Evolutionary conservation across 345 rosid genomes (phyloP).

Genomic region (Odontarrhena argentea): DNA sequence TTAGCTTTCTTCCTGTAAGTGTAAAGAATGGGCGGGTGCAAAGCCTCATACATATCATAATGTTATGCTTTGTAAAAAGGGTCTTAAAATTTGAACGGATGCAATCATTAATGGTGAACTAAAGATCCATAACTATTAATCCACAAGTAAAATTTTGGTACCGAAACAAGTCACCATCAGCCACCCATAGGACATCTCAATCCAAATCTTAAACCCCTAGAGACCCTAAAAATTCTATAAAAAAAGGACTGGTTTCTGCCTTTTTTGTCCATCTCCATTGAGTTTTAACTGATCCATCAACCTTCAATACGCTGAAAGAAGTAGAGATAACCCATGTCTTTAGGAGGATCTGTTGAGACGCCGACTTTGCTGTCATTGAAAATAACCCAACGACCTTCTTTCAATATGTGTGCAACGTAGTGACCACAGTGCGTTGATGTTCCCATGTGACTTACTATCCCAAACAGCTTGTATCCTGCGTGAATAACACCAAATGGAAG

Average conservation of each 20-base stretch:
- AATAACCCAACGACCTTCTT: constrained; percentile 89
- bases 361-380: constrained; percentile 95
- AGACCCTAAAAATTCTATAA: constrained; percentile 19
- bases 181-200: constrained; percentile 20
- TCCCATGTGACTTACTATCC: constrained; percentile 94
- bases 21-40: no score
- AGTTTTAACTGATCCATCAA: constrained; percentile 40
- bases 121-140: constrained; percentile 17
- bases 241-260: constrained; percentile 29
- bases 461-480: constrained; percentile 86
- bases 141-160: constrained; percentile 21
- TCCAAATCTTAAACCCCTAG: constrained; percentile 27
- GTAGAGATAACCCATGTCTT: constrained; percentile 97
- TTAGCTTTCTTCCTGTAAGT: no score
- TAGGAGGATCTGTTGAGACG: constrained; percentile 76
- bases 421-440: constrained; percentile 95
- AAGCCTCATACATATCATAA: no score
- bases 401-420: constrained; percentile 86
- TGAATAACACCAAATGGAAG: neutral
- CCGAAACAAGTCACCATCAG: constrained; percentile 20
- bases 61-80: neutral
- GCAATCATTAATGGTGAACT: neutral
- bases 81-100: neutral
- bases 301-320: constrained; percentile 79
- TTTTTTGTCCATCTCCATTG: neutral